Percentiles rank a stretch among this genome's conserved stretches.
These are phyloP conservation scores for Apiotrichum mycotoxinovorans DNA, from an alignment of 1,284 basidiomycete genomes.

Conservation along the genomic window DNA sequence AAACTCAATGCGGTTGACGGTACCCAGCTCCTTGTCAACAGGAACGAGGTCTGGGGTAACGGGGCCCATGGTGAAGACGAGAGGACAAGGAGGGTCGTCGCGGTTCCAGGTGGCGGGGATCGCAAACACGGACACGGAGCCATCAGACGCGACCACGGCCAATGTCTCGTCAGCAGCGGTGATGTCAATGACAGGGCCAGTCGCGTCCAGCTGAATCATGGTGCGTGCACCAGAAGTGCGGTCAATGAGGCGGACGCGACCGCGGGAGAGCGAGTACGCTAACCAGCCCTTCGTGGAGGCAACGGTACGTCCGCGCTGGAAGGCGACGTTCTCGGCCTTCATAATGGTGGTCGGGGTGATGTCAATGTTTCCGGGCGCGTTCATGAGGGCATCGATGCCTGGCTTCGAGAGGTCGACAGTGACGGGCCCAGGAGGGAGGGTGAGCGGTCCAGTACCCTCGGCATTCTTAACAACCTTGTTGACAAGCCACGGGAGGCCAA, in stretches of 20 bases:
- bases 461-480: conserved; percentile 19
- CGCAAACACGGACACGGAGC: conserved; percentile 28
- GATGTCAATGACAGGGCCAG: conserved; percentile 34
- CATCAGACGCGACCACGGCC: conserved; percentile 32
- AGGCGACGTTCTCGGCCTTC: conserved; percentile 25
- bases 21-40: conserved; percentile 20
- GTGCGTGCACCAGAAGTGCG: conserved; percentile 31
- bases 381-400: conserved; percentile 28
- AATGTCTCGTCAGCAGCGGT: conserved; percentile 26
- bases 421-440: conserved; percentile 21
- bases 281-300: conserved; percentile 35
- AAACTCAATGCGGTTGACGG: conserved; percentile 33
- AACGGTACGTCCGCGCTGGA: conserved; percentile 30
- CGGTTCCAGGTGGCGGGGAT: conserved; percentile 29
- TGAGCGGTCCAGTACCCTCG: conserved; percentile 25
- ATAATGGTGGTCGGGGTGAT: conserved; percentile 33
- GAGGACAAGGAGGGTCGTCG: conserved; percentile 29
- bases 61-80: conserved; percentile 20
- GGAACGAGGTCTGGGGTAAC: conserved; percentile 6
- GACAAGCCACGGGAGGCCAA: conserved; percentile 16
- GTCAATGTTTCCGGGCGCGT: conserved; percentile 20
- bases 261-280: conserved; percentile 37
- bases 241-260: conserved; percentile 40
- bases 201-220: conserved; percentile 26
- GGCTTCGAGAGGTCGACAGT: conserved; percentile 35